These are phyloP conservation scores for Kodamaea laetipori DNA, from an alignment of 805 yeast species.

Conservation along the genomic window DNA sequence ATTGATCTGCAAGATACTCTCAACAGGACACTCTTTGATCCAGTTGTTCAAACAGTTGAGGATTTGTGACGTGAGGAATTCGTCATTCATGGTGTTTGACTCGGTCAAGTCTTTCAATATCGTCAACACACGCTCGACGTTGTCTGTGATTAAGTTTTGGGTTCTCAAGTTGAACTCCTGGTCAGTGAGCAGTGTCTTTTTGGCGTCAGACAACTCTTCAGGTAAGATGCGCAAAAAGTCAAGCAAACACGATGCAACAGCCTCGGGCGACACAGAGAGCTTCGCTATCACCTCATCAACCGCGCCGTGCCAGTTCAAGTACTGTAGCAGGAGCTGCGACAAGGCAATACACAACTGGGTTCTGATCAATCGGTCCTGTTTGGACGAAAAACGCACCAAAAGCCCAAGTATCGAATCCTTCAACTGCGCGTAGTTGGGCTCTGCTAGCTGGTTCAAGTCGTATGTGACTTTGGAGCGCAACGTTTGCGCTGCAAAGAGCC, in stretches of 20 bases:
- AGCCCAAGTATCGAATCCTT: conserved; percentile 67
- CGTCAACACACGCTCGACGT: conserved; percentile 67
- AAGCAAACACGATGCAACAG: conserved; percentile 50
- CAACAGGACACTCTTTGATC: conserved; percentile 84
- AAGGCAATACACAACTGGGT: conserved; percentile 82
- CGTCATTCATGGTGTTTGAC: conserved; percentile 11
- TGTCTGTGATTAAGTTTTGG: conserved; percentile 59
- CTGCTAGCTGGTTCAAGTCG: conserved; percentile 78
- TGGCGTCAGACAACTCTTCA: conserved; percentile 81
- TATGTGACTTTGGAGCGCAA: conserved; percentile 80
- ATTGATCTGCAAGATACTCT: conserved; percentile 60
- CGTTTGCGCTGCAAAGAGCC: conserved; percentile 90
- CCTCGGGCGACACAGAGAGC: conserved; percentile 40
- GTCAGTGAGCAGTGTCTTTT: conserved; percentile 75
- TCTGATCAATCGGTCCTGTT: conserved; percentile 56
- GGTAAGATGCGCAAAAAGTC: conserved; percentile 88
- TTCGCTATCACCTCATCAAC: conserved; percentile 62
- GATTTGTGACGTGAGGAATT: conserved; percentile 36
- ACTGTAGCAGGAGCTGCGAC: conserved; percentile 81
- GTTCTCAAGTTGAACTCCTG: conserved; percentile 74
- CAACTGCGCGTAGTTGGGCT: conserved; percentile 55
- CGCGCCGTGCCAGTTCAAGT: conserved; percentile 69
- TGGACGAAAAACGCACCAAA: conserved; percentile 45
- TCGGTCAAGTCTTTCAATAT: conserved; percentile 55
- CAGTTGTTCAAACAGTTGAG: conserved; percentile 84